Base-by-base conservation (phyloP, 2,329 filamentous ascomycete species). In the Graphilbum ipis-grandicollis region DNA sequence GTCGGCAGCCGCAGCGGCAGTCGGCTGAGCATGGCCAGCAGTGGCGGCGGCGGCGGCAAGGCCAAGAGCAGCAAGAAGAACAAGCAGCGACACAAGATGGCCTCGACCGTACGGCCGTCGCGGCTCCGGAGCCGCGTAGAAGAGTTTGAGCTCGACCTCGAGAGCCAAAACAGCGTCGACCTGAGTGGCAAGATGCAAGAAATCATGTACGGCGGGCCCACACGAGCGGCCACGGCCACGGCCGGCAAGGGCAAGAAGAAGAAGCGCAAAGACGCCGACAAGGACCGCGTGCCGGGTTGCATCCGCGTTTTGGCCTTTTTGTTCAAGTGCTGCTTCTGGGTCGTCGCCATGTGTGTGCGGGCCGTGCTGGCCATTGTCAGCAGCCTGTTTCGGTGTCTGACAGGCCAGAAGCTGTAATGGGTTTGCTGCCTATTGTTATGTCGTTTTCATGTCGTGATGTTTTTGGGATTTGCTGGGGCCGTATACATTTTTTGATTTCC, bases 71-170 rank as follows among this genome's bases (percentile, higher is more conserved):
- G 12, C 8, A 28, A 7, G 26, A 28, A 18, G 7, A 31, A 15
- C 29, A 2, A 19, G 18, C 18, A 4, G 10, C 23, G 2, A 14
- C 23, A n/a, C n/a, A n/a, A n/a, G n/a, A n/a, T n/a, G n/a, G n/a
- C n/a, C n/a, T n/a, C n/a, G n/a, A n/a, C n/a, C n/a, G 13, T 30
- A 38, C 17, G 41, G 39, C 9, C 19, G 42, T 37, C 43, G 41
- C 19, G 26, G 10, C 12, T 28, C 8, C 26, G 23, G 34, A 38
- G 51, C 51, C 62, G 59, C 44, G 60, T 69, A 48, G 67, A 75
- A 44, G 63, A 67, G 46, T 67, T 75, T 39, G 73, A 71, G 50
- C 55, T 76, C 28, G 73, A 78, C 44, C 51, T 78, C 5, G 73
- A 76, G 53, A 77, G 71, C 48, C 73, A 77, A 52, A 56, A 59